Evolutionary conservation across 345 rosid species (phyloP).

Genomic region (Camelina sativa): DNA sequence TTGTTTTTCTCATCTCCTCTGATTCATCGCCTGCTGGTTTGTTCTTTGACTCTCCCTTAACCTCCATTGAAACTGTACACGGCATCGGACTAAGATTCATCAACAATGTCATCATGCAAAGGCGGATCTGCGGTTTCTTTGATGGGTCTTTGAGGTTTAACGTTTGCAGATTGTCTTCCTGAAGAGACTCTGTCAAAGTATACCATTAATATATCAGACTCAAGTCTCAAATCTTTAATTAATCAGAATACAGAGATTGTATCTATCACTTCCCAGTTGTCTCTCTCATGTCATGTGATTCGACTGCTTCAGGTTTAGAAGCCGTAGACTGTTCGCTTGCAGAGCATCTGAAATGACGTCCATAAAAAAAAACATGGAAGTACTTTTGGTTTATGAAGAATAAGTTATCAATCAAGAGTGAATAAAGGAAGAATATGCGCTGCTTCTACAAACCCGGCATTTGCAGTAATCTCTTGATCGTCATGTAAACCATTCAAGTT

Average conservation of each 20-base stretch:
- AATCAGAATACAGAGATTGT: not conserved
- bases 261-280: constrained; percentile 28
- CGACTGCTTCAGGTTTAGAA: constrained; percentile 43
- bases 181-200: constrained; percentile 36
- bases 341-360: constrained; percentile 34
- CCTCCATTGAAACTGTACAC: constrained; percentile 22
- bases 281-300: constrained; percentile 45
- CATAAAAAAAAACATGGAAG: not conserved
- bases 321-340: constrained; percentile 41
- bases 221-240: constrained; percentile 16
- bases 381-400: constrained; percentile 17
- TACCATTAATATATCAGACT: constrained; percentile 24
- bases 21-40: constrained; percentile 36
- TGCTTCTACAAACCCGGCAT: constrained; percentile 47
- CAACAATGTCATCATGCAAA: constrained; percentile 22
- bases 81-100: constrained; percentile 19
- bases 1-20: constrained; percentile 45
- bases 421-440: not conserved
- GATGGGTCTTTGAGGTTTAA: constrained; percentile 21
- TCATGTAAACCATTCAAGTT: constrained; percentile 29
- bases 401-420: constrained; percentile 20
- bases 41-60: constrained; percentile 35
- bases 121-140: constrained; percentile 24
- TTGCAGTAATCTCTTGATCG: constrained; percentile 40
- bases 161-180: constrained; percentile 45